Conservation (phyloP, 1,284 basidiomycete species). For the Sporisorium reilianum region DNA sequence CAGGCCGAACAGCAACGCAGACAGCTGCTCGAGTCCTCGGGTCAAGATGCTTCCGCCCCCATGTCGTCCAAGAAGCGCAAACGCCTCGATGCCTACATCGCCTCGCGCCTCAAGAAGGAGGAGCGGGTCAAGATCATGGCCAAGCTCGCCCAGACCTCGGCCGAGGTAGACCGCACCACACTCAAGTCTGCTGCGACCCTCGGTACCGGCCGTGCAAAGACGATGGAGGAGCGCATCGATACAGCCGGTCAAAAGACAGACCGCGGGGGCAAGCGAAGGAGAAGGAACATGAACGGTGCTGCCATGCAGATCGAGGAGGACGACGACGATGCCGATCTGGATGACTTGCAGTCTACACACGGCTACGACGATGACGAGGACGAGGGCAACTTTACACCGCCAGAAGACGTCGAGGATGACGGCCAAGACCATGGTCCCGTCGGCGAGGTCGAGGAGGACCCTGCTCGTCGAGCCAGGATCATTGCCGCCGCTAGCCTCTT, state of each 20-base stretch:
- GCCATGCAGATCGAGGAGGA: conserved; percentile 57
- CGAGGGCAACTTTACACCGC: conserved; percentile 32
- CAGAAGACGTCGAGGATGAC: conserved; percentile 43
- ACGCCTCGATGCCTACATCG: conserved; percentile 69
- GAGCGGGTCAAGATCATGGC: conserved; percentile 62
- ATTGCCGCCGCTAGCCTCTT: conserved; percentile 48
- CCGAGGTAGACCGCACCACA: conserved; percentile 61
- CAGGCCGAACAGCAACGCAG: conserved; percentile 50
- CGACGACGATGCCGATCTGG: conserved; percentile 55
- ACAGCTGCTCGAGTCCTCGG: conserved; percentile 49
- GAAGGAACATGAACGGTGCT: conserved; percentile 41
- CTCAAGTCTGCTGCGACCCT: conserved; percentile 65
- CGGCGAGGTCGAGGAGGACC: conserved; percentile 50
- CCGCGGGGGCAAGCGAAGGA: conserved; percentile 22
- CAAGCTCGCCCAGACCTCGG: conserved; percentile 62
- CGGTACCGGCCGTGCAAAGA: conserved; percentile 61
- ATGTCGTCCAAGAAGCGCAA: conserved; percentile 69
- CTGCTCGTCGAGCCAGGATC: conserved; percentile 47
- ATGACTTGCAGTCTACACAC: conserved; percentile 10
- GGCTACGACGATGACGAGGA: conserved; percentile 21
- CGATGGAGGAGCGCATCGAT: conserved; percentile 58
- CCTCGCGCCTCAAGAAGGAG: conserved; percentile 68
- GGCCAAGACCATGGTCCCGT: conserved; percentile 37
- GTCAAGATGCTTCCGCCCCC: conserved; percentile 48
- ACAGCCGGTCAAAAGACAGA: conserved; percentile 47